Conservation (phyloP, 352 stramenopile genomes). For the Phytophthora citrophthora region DNA sequence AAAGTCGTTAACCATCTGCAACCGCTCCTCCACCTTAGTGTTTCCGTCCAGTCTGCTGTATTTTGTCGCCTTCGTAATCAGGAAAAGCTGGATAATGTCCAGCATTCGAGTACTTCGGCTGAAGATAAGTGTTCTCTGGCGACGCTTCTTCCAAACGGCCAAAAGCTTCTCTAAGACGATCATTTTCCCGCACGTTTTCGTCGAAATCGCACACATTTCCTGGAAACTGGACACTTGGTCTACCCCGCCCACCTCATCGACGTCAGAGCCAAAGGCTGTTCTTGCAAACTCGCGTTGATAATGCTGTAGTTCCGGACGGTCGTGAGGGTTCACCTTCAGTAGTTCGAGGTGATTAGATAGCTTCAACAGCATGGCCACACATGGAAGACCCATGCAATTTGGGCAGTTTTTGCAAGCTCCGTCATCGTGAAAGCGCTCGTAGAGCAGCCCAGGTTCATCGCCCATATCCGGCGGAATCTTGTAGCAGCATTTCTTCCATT, state of each 20-base stretch:
- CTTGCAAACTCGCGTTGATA: slow-evolving; percentile 63
- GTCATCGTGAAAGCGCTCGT: slow-evolving; percentile 65
- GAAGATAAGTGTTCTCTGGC: slow-evolving; percentile 76
- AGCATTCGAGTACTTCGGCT: slow-evolving; percentile 85
- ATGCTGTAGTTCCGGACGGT: slow-evolving; percentile 56
- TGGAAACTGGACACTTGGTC: slow-evolving; percentile 66
- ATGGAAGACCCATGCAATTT: slow-evolving; percentile 76
- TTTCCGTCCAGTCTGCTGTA: slow-evolving; percentile 76
- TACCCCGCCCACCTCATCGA: slow-evolving; percentile 61
- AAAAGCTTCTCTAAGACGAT: slow-evolving; percentile 77
- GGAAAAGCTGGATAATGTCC: slow-evolving; percentile 80
- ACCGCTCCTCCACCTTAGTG: slow-evolving; percentile 76
- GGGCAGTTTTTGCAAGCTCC: slow-evolving; percentile 66
- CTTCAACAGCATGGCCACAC: slow-evolving; percentile 78
- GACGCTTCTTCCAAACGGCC: slow-evolving; percentile 64
- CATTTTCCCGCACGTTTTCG: slow-evolving; percentile 85
- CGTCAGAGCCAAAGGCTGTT: slow-evolving; percentile 62
- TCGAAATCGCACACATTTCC: slow-evolving; percentile 62
- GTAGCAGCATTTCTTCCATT: slow-evolving; percentile 73
- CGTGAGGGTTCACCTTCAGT: slow-evolving; percentile 73
- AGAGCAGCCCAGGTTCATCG: slow-evolving; percentile 47
- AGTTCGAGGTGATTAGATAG: slow-evolving; percentile 84
- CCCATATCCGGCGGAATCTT: slow-evolving; percentile 43
- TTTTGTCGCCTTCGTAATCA: slow-evolving; percentile 66
- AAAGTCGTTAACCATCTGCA: slow-evolving; percentile 79